phyloP scores from a whole-genome alignment of 1,139 yeast species.

The Blastobotrys buckinghamii region DNA sequence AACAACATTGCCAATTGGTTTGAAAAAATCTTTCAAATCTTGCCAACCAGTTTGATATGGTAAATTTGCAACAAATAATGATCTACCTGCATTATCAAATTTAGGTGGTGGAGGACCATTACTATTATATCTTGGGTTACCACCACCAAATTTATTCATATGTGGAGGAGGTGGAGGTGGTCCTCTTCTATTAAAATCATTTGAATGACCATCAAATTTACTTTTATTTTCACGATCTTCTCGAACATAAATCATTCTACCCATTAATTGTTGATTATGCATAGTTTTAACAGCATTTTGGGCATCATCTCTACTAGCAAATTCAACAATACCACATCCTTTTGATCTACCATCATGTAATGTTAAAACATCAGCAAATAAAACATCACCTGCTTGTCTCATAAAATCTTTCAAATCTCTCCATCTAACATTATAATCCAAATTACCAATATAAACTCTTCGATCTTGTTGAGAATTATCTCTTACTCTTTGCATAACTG shows the following conservation, averaged over 20 bases:
- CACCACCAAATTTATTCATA: background rate
- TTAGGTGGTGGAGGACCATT: conserved; percentile 20
- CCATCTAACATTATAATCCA: conserved; percentile 58
- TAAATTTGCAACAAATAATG: conserved; percentile 75
- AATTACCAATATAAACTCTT: conserved; percentile 50
- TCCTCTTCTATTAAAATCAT: conserved; percentile 5
- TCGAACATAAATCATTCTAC: conserved; percentile 84
- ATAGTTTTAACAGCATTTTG: conserved; percentile 65
- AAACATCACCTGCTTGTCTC: conserved; percentile 65
- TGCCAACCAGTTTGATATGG: conserved; percentile 83
- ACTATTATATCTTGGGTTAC: conserved; percentile 15
- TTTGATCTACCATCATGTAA: conserved; percentile 71
- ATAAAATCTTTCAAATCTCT: conserved; percentile 56
- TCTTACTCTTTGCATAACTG: background rate
- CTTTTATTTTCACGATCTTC: conserved; percentile 42
- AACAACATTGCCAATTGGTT: conserved; percentile 65
- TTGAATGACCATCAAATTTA: conserved; percentile 10
- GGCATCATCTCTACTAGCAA: conserved; percentile 61
- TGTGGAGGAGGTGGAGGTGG: background rate
- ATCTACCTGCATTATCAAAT: conserved; percentile 35
- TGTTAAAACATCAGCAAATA: conserved; percentile 84
- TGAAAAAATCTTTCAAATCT: conserved; percentile 76
- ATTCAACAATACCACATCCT: conserved; percentile 83
- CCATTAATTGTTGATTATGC: conserved; percentile 62
- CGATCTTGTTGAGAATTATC: conserved; percentile 28